Conservation (phyloP, 2,329 filamentous ascomycete species). For the Cytospora mali region DNA sequence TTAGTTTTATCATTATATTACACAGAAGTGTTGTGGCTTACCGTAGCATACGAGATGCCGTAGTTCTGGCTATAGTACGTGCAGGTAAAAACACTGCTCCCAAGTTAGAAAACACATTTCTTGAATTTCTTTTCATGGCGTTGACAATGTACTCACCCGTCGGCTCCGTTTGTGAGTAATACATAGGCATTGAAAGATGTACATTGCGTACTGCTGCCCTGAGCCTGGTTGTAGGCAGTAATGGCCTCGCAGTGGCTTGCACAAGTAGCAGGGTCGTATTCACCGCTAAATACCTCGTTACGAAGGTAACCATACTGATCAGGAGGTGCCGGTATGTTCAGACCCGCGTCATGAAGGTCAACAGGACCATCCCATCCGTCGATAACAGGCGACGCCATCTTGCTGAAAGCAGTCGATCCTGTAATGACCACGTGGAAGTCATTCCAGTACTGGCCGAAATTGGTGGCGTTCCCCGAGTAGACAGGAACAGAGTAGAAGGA, state of each 20-base stretch:
- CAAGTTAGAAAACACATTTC: background rate
- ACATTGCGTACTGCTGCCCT: conserved; percentile 26
- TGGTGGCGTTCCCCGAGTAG: conserved; percentile 18
- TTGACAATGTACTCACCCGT: background rate
- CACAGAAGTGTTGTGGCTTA: background rate
- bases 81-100: conserved; percentile 27
- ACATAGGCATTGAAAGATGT: conserved; percentile 30
- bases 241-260: conserved; percentile 35
- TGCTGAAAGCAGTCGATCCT: conserved; percentile 28
- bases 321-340: conserved; percentile 35
- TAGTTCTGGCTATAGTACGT: conserved; percentile 26
- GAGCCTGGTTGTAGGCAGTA: conserved; percentile 34
- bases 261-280: conserved; percentile 36
- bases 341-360: conserved; percentile 32
- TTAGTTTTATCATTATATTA: conserved; percentile 3
- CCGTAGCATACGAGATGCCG: conserved; percentile 24
- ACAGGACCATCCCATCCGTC: conserved; percentile 25
- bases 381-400: conserved; percentile 8
- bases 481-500: conserved; percentile 28
- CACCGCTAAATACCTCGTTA: conserved; percentile 35
- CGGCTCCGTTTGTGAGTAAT: conserved; percentile 21
- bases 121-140: background rate
- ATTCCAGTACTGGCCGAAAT: conserved; percentile 27
- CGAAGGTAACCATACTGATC: conserved; percentile 37
- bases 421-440: conserved; percentile 27